Percentiles rank a stretch among this genome's conserved stretches.
These are phyloP conservation scores for Stenogyne calaminthoides DNA, from an alignment of 305 asterid species.

Conservation along the genomic window DNA sequence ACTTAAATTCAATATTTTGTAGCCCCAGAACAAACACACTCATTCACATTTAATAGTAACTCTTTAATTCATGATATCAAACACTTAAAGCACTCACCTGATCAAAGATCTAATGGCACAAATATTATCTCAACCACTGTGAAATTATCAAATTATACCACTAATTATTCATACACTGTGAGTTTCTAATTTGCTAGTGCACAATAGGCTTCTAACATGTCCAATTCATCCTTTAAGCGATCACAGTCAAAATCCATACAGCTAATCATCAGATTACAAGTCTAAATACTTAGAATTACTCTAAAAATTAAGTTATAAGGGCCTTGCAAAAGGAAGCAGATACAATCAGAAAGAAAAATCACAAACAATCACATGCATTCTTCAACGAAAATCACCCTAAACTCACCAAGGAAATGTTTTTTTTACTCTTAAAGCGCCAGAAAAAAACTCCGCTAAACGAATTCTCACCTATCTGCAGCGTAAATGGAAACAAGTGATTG, in stretches of 20 bases:
- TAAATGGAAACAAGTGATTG: constrained; percentile 12
- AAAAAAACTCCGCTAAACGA: constrained; percentile 17
- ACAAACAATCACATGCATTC: background rate
- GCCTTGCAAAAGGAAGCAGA: background rate
- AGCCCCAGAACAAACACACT: background rate
- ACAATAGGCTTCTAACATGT: constrained; percentile 20
- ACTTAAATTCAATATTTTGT: background rate
- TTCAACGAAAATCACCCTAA: background rate
- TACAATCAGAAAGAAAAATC: background rate
- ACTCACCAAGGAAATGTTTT: constrained; percentile 30
- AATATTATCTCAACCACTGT: background rate
- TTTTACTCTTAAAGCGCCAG: constrained; percentile 9
- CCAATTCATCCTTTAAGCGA: background rate
- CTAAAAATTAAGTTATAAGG: background rate
- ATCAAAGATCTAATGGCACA: constrained; percentile 16
- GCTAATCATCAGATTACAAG: background rate
- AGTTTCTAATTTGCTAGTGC: background rate
- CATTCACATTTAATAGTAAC: constrained; percentile 2
- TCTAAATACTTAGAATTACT: background rate
- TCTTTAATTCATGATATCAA: background rate
- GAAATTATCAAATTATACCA: background rate
- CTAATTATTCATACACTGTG: background rate
- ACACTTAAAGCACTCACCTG: background rate
- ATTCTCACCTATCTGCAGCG: constrained; percentile 27
- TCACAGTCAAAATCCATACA: background rate